phyloP scores from a whole-genome alignment of 75 land plant genomes.

The Selaginella tamariscina region DNA sequence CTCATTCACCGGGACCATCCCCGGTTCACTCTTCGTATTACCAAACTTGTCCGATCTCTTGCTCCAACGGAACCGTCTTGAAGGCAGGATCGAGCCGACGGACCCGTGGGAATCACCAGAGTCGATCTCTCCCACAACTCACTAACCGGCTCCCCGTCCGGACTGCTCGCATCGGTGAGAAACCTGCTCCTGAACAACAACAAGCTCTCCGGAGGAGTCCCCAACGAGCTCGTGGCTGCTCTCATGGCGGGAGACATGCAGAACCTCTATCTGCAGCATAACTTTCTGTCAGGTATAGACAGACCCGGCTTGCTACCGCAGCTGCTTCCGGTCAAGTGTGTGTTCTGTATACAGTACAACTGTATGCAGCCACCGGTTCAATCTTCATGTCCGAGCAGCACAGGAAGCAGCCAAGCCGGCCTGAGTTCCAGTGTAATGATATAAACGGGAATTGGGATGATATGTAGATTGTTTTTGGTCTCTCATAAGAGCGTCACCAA shows the following conservation, averaged over 20 bases:
- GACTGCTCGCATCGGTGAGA: neutral
- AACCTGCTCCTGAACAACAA: slow-evolving; percentile 1
- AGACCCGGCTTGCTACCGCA: neutral
- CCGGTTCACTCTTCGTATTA: slow-evolving; percentile 33
- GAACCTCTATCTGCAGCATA: slow-evolving; percentile 9
- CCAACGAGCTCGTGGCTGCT: neutral
- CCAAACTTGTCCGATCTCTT: slow-evolving; percentile 34
- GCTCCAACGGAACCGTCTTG: slow-evolving; percentile 47
- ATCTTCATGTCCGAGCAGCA: neutral
- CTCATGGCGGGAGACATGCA: neutral
- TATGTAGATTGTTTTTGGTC: neutral
- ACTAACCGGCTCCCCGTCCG: neutral
- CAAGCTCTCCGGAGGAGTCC: slow-evolving; percentile 1
- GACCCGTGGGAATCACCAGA: slow-evolving; percentile 25
- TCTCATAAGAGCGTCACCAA: too few species aligned
- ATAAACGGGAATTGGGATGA: slow-evolving; percentile 5
- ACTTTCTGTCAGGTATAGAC: neutral
- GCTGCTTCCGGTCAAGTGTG: neutral
- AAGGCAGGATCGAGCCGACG: slow-evolving; percentile 29
- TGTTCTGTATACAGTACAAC: slow-evolving; percentile 9
- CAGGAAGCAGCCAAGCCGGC: neutral
- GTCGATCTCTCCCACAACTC: neutral
- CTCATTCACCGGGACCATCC: slow-evolving; percentile 48
- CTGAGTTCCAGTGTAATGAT: slow-evolving; percentile 9
- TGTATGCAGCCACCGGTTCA: neutral